These are phyloP conservation scores for Oryza glumipatula DNA, from an alignment of 176 grass and related monocot species.

Conservation along the genomic window DNA sequence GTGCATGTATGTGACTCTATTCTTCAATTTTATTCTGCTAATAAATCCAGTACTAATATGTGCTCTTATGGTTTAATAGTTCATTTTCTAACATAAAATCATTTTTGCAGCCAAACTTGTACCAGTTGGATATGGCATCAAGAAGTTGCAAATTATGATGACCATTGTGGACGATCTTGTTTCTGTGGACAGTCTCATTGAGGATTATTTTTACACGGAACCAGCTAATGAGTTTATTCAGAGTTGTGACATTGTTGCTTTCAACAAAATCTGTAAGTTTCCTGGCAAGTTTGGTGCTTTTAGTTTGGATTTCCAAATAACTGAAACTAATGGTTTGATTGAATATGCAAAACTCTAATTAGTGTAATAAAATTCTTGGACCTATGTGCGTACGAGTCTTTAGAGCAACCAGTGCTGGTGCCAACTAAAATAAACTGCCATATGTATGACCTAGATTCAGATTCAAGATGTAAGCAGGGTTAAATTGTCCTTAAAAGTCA, in stretches of 20 bases:
- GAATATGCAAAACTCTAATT: background rate
- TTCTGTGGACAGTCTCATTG: conserved; percentile 66
- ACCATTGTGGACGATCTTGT: conserved; percentile 81
- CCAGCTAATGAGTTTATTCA: conserved; percentile 64
- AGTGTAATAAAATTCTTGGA: background rate
- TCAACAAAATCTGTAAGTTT: conserved; percentile 76
- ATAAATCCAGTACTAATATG: background rate
- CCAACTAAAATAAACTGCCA: background rate
- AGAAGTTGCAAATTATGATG: conserved; percentile 83
- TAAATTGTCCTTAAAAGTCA: background rate
- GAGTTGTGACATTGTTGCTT: conserved; percentile 70
- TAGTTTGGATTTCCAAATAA: background rate
- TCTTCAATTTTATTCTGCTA: conserved; percentile 5
- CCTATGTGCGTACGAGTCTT: no score
- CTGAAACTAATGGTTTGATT: background rate
- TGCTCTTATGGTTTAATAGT: background rate
- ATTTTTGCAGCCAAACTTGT: conserved; percentile 59
- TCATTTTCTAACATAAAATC: background rate
- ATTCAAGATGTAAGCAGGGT: background rate
- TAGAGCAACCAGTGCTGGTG: background rate
- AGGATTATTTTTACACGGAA: conserved; percentile 52
- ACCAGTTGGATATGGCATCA: conserved; percentile 74
- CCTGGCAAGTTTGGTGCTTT: background rate
- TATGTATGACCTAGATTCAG: background rate
- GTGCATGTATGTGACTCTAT: conserved; percentile 64